These are phyloP conservation scores for Coffea canephora DNA, from an alignment of 257 asterid genomes.

Conservation along the genomic window DNA sequence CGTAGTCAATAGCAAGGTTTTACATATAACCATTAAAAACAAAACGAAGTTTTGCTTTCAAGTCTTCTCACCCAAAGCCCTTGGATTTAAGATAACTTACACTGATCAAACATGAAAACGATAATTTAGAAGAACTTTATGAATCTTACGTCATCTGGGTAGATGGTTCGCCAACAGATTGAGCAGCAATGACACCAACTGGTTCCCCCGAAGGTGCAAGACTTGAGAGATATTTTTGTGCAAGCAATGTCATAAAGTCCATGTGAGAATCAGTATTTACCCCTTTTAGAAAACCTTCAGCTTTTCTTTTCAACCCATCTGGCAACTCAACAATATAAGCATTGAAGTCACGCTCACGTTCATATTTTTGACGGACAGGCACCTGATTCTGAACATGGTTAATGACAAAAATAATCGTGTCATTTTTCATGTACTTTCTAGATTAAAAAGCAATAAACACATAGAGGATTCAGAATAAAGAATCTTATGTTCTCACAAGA, in stretches of 20 bases:
- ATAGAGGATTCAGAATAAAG: conserved; percentile 6
- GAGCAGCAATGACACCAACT: conserved; percentile 97
- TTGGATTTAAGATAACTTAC: neutral
- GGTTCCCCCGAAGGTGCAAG: conserved; percentile 93
- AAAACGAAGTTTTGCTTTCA: neutral
- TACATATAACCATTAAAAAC: neutral
- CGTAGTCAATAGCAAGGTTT: neutral
- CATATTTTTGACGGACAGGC: conserved; percentile 55
- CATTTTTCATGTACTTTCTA: conserved; percentile 7
- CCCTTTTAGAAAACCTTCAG: conserved; percentile 20
- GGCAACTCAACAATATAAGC: conserved; percentile 70
- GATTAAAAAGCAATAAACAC: conserved; percentile 2
- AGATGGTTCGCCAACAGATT: conserved; percentile 97
- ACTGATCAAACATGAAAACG: conserved; percentile 6
- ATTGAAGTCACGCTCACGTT: conserved; percentile 44
- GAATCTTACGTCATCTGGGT: conserved; percentile 96
- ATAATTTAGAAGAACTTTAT: neutral
- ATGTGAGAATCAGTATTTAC: conserved; percentile 2
- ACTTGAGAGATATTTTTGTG: conserved; percentile 82
- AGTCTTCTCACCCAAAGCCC: neutral
- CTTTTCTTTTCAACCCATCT: conserved; percentile 68
- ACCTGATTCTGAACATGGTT: conserved; percentile 65
- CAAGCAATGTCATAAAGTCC: conserved; percentile 53
- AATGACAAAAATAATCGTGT: conserved; percentile 14
- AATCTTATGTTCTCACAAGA: conserved; percentile 47